Percentiles rank a stretch among this genome's conserved stretches.
These are phyloP conservation scores for Trametes cinnabarina DNA, from an alignment of 768 basidiomycete species.

Conservation along the genomic window DNA sequence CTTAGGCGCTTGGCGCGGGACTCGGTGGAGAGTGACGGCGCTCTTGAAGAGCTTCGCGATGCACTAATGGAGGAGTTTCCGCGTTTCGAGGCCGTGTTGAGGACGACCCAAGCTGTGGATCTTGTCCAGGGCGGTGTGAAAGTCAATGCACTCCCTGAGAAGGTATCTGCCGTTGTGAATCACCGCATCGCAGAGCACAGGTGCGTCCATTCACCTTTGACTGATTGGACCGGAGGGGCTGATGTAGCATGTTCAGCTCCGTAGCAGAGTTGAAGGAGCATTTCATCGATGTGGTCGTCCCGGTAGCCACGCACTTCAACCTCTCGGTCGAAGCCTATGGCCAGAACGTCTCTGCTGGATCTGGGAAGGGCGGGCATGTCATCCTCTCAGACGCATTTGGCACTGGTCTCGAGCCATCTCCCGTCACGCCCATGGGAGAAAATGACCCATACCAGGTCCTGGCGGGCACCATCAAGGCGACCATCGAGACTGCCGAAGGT, in stretches of 20 bases:
- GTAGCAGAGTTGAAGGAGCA: slow-evolving; percentile 47
- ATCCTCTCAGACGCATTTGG: slow-evolving; percentile 48
- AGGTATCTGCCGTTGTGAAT: slow-evolving; percentile 65
- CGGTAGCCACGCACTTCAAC: slow-evolving; percentile 58
- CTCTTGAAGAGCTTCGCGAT: slow-evolving; percentile 41
- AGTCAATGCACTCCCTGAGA: slow-evolving; percentile 75
- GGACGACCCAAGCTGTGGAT: slow-evolving; percentile 80
- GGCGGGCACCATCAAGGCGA: slow-evolving; percentile 33
- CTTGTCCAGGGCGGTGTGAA: slow-evolving; percentile 42
- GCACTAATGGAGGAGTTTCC: slow-evolving; percentile 41
- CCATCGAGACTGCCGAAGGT: slow-evolving; percentile 15
- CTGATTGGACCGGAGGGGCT: not conserved
- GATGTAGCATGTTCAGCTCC: slow-evolving; percentile 4
- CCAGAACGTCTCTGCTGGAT: slow-evolving; percentile 30
- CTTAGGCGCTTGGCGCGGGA: slow-evolving; percentile 48
- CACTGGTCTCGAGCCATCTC: slow-evolving; percentile 63
- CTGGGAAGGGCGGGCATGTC: slow-evolving; percentile 44
- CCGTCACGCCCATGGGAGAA: slow-evolving; percentile 46
- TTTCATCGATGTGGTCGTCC: slow-evolving; percentile 52
- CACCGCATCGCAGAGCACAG: slow-evolving; percentile 54
- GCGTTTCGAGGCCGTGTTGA: slow-evolving; percentile 40
- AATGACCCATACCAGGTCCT: slow-evolving; percentile 33
- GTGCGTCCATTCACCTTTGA: not conserved
- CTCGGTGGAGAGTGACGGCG: slow-evolving; percentile 46
- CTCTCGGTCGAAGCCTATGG: slow-evolving; percentile 62